Conservation (phyloP, 1,284 basidiomycete genomes). For the Cryptococcus sp. region DNA sequence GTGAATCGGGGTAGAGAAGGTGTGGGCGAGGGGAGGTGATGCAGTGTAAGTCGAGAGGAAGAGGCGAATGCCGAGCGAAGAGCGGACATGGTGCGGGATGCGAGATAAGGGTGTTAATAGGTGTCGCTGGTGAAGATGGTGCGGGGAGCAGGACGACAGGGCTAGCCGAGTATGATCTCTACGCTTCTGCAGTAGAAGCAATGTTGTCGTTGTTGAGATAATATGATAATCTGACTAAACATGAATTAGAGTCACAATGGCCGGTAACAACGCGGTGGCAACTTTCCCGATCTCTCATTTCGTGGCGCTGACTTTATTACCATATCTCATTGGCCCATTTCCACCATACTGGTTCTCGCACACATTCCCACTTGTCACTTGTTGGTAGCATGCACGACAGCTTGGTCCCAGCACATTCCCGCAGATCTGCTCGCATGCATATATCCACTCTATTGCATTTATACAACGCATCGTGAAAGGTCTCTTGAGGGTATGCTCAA, state of each 20-base stretch:
- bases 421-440: neutral
- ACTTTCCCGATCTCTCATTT: no score
- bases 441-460: neutral
- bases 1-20: neutral
- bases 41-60: slow-evolving; percentile 24
- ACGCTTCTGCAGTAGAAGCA: no score
- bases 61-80: slow-evolving; percentile 19
- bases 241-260: no score
- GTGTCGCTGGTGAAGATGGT: no score
- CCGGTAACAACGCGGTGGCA: no score
- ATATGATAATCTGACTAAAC: no score
- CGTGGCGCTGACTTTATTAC: neutral
- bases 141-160: no score
- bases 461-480: neutral
- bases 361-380: neutral
- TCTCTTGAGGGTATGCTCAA: neutral
- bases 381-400: neutral
- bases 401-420: neutral
- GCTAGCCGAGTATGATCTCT: no score
- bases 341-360: neutral
- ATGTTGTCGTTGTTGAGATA: no score
- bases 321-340: neutral
- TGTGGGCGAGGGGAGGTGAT: slow-evolving; percentile 11
- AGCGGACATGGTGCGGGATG: slow-evolving; percentile 5
- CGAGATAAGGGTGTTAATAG: no score